phyloP scores from a whole-genome alignment of 495 filamentous ascomycete genomes.

The Collariella sp. region DNA sequence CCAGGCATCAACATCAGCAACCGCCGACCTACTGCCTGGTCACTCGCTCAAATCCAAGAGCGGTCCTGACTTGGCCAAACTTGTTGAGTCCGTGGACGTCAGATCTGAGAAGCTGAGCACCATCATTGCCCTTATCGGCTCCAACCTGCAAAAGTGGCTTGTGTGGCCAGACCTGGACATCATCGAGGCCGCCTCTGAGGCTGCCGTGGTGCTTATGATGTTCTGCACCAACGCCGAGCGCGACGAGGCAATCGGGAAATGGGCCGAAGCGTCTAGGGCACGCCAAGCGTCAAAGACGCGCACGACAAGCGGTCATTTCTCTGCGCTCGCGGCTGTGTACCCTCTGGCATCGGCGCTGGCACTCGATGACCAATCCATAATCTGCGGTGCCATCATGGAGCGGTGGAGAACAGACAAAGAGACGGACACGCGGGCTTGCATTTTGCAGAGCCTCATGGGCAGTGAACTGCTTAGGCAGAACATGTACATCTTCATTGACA shows the following conservation, averaged over 20 bases:
- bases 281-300: constrained; percentile 21
- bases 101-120: not conserved
- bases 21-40: constrained; percentile 15
- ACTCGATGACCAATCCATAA: constrained; percentile 13
- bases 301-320: constrained; percentile 33
- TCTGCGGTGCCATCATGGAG: constrained; percentile 26
- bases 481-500: constrained; percentile 26
- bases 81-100: constrained; percentile 9
- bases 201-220: constrained; percentile 33
- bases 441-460: constrained; percentile 50
- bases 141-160: constrained; percentile 33
- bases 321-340: constrained; percentile 34
- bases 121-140: constrained; percentile 20
- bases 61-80: constrained; percentile 8
- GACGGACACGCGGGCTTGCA: constrained; percentile 52
- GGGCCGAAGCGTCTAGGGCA: constrained; percentile 31
- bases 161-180: constrained; percentile 36
- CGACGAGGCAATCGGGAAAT: constrained; percentile 27
- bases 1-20: constrained; percentile 17
- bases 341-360: constrained; percentile 19
- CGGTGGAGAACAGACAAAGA: constrained; percentile 37
- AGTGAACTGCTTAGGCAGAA: constrained; percentile 34
- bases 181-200: constrained; percentile 33
- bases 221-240: constrained; percentile 25
- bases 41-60: constrained; percentile 11